phyloP scores from a whole-genome alignment of 2,329 filamentous ascomycete genomes.

The Blastomyces percursus region DNA sequence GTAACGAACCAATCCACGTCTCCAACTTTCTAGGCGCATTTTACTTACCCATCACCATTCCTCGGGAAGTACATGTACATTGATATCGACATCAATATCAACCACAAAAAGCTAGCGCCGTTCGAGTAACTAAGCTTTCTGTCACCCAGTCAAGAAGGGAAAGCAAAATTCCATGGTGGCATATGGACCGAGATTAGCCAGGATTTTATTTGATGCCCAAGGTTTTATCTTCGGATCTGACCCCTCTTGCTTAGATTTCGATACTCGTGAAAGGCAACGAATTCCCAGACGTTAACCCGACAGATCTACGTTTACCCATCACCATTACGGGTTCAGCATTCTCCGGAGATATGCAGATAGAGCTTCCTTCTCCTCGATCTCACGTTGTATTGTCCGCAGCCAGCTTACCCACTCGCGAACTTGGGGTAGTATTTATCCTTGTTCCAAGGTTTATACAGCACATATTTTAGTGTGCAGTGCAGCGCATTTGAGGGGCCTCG shows the following conservation, averaged over 20 bases:
- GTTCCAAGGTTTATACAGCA: not conserved
- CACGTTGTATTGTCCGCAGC: not conserved
- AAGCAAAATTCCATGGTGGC: not conserved
- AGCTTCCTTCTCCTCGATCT: not conserved
- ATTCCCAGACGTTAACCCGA: not conserved
- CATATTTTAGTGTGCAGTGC: not conserved
- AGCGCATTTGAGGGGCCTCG: not conserved
- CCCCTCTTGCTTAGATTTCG: not conserved
- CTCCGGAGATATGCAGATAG: not conserved
- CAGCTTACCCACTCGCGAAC: not conserved
- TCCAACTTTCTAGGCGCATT: not conserved
- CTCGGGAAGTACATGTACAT: not conserved
- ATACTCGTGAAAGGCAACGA: not conserved
- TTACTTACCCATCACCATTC: not conserved
- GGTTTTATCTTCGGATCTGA: not conserved
- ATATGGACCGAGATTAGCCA: not conserved
- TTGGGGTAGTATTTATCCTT: not conserved
- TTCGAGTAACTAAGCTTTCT: not conserved
- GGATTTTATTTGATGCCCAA: not conserved
- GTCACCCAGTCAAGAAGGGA: not conserved
- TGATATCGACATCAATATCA: not conserved
- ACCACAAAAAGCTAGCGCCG: not conserved
- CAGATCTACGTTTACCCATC: not conserved
- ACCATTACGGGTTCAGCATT: not conserved
- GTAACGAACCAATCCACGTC: not conserved